Evolutionary conservation across 2,329 filamentous ascomycete species (phyloP).

Genomic region (Xylaria sp.): DNA sequence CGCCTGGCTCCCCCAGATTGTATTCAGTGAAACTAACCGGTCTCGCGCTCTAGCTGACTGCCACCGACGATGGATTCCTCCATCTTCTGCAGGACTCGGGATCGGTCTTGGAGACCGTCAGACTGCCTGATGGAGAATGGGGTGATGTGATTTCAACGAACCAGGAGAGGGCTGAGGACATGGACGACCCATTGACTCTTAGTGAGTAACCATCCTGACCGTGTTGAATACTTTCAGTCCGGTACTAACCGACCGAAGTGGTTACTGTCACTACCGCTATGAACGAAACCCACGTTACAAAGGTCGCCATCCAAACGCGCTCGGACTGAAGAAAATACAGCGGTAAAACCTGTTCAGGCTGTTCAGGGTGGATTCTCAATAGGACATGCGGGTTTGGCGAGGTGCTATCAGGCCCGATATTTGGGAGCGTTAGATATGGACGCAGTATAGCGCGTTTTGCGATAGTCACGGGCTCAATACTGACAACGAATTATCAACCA

Average conservation of each 20-base stretch:
- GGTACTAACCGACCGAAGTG: constrained; percentile 58
- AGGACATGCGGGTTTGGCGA: constrained; percentile 14
- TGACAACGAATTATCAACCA: constrained; percentile 8
- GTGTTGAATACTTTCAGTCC: neutral
- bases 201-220: neutral
- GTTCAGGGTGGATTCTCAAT: constrained; percentile 3
- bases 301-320: constrained; percentile 69
- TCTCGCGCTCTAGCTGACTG: constrained; percentile 63
- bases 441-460: constrained; percentile 24
- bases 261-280: constrained; percentile 93
- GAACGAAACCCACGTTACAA: constrained; percentile 91
- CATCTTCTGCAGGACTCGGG: constrained; percentile 90
- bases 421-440: constrained; percentile 20
- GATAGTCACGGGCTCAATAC: constrained; percentile 20
- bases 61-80: constrained; percentile 93
- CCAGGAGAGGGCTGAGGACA: constrained; percentile 82
- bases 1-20: neutral
- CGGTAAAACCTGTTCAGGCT: neutral
- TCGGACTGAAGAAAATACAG: neutral
- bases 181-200: constrained; percentile 58
- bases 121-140: constrained; percentile 86
- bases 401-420: constrained; percentile 6
- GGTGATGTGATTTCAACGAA: constrained; percentile 89
- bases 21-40: constrained; percentile 2
- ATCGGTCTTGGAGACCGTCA: constrained; percentile 92